Percentiles rank a stretch among this genome's conserved stretches.
Evolutionary conservation across 306 rosid species (phyloP).

Genomic region (Prunus kanzakura): DNA sequence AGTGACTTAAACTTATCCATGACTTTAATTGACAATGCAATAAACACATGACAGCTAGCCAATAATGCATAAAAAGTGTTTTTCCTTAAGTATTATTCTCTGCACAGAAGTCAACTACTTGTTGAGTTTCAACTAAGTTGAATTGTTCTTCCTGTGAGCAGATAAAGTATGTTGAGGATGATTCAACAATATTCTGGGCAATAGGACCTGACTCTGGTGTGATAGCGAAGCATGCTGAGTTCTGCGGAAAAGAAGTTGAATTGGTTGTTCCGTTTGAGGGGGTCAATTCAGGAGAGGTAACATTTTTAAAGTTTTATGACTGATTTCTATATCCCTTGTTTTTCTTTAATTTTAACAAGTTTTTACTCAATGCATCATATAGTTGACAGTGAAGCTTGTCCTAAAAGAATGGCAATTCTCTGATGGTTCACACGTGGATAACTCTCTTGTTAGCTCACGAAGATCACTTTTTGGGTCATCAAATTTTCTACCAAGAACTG

Average conservation of each 20-base stretch:
- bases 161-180: conserved; percentile 88
- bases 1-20: no score
- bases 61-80: no score
- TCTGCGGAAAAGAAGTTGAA: conserved; percentile 83
- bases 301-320: not conserved
- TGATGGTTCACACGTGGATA: conserved; percentile 75
- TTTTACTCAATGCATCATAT: conserved; percentile 21
- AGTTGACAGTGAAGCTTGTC: conserved; percentile 77
- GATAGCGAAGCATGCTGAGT: conserved; percentile 64
- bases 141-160: conserved; percentile 34
- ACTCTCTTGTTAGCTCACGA: conserved; percentile 33
- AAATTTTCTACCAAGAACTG: conserved; percentile 60
- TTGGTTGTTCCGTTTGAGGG: conserved; percentile 96
- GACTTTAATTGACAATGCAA: not conserved
- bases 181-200: conserved; percentile 89
- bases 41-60: not conserved
- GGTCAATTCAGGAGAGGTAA: conserved; percentile 73
- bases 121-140: conserved; percentile 22
- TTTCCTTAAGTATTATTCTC: not conserved
- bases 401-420: conserved; percentile 93
- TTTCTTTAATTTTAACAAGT: not conserved
- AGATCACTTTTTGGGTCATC: conserved; percentile 64
- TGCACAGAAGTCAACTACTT: conserved; percentile 6
- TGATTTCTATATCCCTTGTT: not conserved
- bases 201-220: conserved; percentile 76